Conservation (phyloP, 331 rosid genomes). For the Erythrophleum ivorense region DNA sequence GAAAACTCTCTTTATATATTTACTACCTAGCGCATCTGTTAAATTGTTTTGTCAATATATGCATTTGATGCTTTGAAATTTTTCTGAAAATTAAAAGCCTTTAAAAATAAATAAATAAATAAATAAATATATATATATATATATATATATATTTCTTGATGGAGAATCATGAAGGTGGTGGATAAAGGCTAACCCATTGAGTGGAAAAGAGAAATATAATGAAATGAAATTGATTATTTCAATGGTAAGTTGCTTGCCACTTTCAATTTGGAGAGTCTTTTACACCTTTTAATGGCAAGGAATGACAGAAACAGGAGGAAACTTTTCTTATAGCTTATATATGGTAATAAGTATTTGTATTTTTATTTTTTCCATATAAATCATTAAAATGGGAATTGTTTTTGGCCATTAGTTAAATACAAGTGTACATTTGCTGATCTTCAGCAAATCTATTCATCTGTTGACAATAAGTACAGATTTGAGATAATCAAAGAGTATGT, state of each 20-base stretch:
- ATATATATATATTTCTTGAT: neutral
- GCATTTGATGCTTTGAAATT: conserved; percentile 4
- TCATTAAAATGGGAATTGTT: neutral
- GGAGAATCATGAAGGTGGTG: conserved; percentile 29
- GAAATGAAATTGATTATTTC: neutral
- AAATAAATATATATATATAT: no score
- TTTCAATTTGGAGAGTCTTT: neutral
- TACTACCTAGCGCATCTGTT: neutral
- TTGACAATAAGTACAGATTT: conserved; percentile 1
- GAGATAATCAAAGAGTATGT: neutral
- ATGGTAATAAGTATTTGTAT: neutral
- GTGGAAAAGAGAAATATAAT: neutral
- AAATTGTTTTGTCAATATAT: neutral
- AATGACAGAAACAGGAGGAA: neutral
- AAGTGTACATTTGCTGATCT: conserved; percentile 5
- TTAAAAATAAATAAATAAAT: no score
- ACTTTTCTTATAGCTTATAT: neutral
- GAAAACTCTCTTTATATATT: conserved; percentile 38
- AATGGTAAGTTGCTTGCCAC: neutral
- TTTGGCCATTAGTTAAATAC: conserved; percentile 20
- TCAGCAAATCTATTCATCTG: neutral
- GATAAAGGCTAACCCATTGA: neutral
- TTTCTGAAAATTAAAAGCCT: neutral
- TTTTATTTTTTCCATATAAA: conserved; percentile 18
- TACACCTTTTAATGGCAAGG: neutral